A percentile compares a stretch with the other conserved stretches of the same genome.
Conservation (phyloP, 2,329 filamentous ascomycete genomes). For the Aureobasidium leucospermi region DNA sequence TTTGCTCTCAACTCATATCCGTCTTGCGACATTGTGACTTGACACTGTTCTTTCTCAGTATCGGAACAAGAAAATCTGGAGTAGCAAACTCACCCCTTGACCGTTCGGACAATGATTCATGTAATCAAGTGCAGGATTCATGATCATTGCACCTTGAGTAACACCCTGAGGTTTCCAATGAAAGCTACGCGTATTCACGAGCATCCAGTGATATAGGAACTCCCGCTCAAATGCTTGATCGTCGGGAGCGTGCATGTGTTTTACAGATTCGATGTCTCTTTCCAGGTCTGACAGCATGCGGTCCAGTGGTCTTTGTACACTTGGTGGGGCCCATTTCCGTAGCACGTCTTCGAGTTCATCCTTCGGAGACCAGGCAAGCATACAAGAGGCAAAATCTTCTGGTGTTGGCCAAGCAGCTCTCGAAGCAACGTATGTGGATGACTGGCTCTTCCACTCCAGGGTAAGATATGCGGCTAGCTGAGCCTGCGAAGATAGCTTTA, state of each 20-base stretch:
- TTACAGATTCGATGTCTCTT: conserved; percentile 20
- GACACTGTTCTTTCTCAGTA: conserved; percentile 35
- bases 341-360: conserved; percentile 40
- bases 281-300: conserved; percentile 25
- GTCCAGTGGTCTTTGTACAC: conserved; percentile 26
- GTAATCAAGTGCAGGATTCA: conserved; percentile 66
- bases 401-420: conserved; percentile 58
- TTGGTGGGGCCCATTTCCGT: conserved; percentile 32
- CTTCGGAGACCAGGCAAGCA: conserved; percentile 41
- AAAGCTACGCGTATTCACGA: conserved; percentile 55
- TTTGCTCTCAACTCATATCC: conserved; percentile 51
- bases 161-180: conserved; percentile 44
- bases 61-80: not conserved
- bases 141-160: conserved; percentile 55
- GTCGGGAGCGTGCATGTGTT: conserved; percentile 11
- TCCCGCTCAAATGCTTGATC: conserved; percentile 19
- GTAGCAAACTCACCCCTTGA: conserved; percentile 24
- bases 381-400: conserved; percentile 50
- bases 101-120: conserved; percentile 51
- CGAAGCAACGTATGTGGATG: conserved; percentile 44
- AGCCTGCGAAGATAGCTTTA: conserved; percentile 46
- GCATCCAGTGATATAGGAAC: conserved; percentile 53
- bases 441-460: not conserved
- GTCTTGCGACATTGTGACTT: conserved; percentile 42
- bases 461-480: conserved; percentile 51